Evolutionary conservation across 2,329 filamentous ascomycete genomes (phyloP).

Genomic region (Ilyonectria sp.): DNA sequence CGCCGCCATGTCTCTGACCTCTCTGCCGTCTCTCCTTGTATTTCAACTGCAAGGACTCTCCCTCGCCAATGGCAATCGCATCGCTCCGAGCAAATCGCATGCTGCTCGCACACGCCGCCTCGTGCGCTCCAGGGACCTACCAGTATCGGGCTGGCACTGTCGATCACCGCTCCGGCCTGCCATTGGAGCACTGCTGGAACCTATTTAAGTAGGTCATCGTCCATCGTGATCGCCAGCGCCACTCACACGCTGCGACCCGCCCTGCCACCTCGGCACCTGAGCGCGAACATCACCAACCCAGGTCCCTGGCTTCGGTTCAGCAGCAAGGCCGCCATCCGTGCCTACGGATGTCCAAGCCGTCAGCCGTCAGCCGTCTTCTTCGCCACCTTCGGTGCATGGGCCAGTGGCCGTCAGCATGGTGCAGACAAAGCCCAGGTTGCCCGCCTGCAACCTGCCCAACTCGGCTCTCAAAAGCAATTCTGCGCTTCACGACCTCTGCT

Average conservation of each 20-base stretch:
- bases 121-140: background rate
- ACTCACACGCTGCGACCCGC: slow-evolving; percentile 6
- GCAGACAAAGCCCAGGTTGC: slow-evolving; percentile 3
- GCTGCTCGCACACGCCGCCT: background rate
- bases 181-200: background rate
- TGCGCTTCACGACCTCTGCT: slow-evolving; percentile 6
- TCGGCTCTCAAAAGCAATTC: slow-evolving; percentile 19
- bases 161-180: slow-evolving; percentile 6
- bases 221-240: slow-evolving; percentile 3
- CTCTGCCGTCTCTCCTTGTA: background rate
- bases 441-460: slow-evolving; percentile 11
- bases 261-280: background rate
- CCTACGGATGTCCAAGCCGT: slow-evolving; percentile 18
- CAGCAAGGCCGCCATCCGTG: slow-evolving; percentile 4
- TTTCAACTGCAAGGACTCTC: background rate
- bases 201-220: slow-evolving; percentile 12
- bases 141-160: slow-evolving; percentile 5
- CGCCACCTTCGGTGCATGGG: slow-evolving; percentile 1
- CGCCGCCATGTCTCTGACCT: background rate
- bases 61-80: slow-evolving; percentile 3
- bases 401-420: background rate
- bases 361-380: slow-evolving; percentile 12
- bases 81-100: slow-evolving; percentile 9
- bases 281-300: slow-evolving; percentile 21
- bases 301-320: slow-evolving; percentile 21